Evolutionary conservation across 108 stramenopile species (phyloP).

Genomic region (Skeletonema marinoi): DNA sequence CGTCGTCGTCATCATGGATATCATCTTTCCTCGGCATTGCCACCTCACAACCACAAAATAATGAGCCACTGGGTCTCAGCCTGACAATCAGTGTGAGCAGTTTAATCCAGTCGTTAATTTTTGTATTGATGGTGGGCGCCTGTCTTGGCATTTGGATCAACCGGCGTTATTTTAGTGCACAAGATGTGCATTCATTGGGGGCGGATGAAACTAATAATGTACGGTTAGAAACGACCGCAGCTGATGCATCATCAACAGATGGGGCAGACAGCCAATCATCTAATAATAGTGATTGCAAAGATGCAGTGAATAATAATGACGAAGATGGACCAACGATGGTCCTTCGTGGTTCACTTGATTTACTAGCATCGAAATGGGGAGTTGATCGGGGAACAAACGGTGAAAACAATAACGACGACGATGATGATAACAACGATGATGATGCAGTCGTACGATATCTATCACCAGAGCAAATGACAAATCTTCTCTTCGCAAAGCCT

Average conservation of each 20-base stretch:
- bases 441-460: conserved; percentile 36
- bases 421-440: neutral
- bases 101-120: neutral
- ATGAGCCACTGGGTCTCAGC: neutral
- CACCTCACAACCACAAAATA: neutral
- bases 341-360: conserved; percentile 22
- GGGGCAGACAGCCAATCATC: neutral
- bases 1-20: neutral
- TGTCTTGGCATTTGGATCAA: neutral
- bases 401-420: neutral
- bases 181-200: neutral
- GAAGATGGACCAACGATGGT: conserved; percentile 36
- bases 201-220: neutral
- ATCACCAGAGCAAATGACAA: conserved; percentile 35
- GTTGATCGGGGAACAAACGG: neutral
- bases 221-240: neutral
- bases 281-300: neutral
- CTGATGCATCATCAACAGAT: neutral
- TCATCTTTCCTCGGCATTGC: neutral
- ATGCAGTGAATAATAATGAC: neutral
- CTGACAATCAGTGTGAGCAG: neutral
- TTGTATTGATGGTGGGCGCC: neutral
- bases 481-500: conserved; percentile 25
- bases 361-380: conserved; percentile 32
- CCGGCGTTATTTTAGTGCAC: neutral